A percentile compares a stretch with the other conserved stretches of the same genome.
Evolutionary conservation across 495 filamentous ascomycete genomes (phyloP).

Genomic region (Talaromyces borbonicus): DNA sequence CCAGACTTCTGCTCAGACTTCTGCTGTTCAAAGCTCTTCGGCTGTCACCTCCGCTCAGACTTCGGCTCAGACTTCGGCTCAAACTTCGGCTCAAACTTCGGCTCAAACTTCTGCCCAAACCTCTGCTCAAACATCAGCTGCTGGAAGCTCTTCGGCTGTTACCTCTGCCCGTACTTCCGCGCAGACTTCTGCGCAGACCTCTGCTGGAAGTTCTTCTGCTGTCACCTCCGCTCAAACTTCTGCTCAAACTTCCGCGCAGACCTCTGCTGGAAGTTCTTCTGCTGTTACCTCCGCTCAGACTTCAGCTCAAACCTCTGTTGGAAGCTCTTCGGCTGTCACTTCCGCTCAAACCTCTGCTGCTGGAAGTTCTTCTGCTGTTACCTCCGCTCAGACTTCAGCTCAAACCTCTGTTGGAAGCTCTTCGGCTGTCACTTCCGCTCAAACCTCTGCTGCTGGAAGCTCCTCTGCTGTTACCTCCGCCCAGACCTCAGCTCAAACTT

Average conservation of each 20-base stretch:
- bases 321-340: slow-evolving; percentile 11
- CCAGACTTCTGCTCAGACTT: slow-evolving; percentile 6
- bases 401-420: slow-evolving; percentile 5
- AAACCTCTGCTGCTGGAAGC: neutral
- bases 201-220: slow-evolving; percentile 1
- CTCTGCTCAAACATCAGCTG: too few relatives aligned
- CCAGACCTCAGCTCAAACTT: neutral
- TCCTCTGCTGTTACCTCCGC: neutral
- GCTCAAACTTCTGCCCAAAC: slow-evolving; percentile 6
- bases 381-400: neutral
- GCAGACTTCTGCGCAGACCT: slow-evolving; percentile 10
- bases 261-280: neutral
- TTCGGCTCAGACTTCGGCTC: too few relatives aligned
- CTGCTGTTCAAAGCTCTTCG: too few relatives aligned
- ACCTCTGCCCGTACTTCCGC: slow-evolving; percentile 15
- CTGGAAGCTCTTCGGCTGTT: too few relatives aligned
- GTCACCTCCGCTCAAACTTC: slow-evolving; percentile 1
- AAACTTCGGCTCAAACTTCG: slow-evolving; percentile 7
- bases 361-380: slow-evolving; percentile 3
- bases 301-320: too few relatives aligned
- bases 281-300: neutral
- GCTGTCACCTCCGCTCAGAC: too few relatives aligned
- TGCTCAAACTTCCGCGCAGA: too few relatives aligned
- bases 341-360: slow-evolving; percentile 5
- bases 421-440: neutral